A percentile compares a stretch with the other conserved stretches of the same genome.
These are phyloP conservation scores for Arabis alpina DNA, from an alignment of 345 rosid genomes.

Conservation along the genomic window DNA sequence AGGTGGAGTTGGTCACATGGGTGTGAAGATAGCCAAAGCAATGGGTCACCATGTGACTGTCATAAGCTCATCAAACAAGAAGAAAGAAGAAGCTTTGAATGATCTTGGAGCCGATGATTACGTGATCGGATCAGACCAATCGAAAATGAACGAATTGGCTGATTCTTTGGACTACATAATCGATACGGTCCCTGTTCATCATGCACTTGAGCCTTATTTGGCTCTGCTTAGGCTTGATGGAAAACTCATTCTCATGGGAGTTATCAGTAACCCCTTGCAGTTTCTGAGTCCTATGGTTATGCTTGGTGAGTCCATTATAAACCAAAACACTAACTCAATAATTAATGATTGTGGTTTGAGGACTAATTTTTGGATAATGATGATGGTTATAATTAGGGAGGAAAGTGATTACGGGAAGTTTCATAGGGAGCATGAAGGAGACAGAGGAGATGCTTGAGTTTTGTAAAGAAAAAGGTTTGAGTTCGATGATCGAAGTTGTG, in stretches of 20 bases:
- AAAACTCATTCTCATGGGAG: constrained; percentile 83
- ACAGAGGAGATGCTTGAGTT: constrained; percentile 81
- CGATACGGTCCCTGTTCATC: constrained; percentile 86
- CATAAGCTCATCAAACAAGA: constrained; percentile 92
- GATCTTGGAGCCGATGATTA: constrained; percentile 90
- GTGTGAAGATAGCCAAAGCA: constrained; percentile 92
- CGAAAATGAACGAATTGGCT: constrained; percentile 59
- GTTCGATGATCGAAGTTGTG: constrained; percentile 76
- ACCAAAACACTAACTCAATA: background rate
- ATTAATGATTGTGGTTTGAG: constrained; percentile 1
- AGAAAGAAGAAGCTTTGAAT: constrained; percentile 76
- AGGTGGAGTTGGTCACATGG: constrained; percentile 99
- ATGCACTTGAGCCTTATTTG: constrained; percentile 84
- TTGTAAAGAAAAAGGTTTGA: constrained; percentile 67
- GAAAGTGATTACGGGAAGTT: constrained; percentile 74
- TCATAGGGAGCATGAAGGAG: constrained; percentile 85
- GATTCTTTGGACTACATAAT: constrained; percentile 88
- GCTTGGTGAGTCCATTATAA: constrained; percentile 61
- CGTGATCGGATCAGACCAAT: constrained; percentile 69
- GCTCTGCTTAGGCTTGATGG: constrained; percentile 79
- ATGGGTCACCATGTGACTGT: constrained; percentile 96
- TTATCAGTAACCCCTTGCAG: constrained; percentile 71
- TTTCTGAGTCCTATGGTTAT: constrained; percentile 76
- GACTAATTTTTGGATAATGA: constrained; percentile 4
- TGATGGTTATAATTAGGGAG: constrained; percentile 54